Evolutionary conservation across 257 asterid genomes (phyloP).

Genomic region (Nicotiana paniculata): DNA sequence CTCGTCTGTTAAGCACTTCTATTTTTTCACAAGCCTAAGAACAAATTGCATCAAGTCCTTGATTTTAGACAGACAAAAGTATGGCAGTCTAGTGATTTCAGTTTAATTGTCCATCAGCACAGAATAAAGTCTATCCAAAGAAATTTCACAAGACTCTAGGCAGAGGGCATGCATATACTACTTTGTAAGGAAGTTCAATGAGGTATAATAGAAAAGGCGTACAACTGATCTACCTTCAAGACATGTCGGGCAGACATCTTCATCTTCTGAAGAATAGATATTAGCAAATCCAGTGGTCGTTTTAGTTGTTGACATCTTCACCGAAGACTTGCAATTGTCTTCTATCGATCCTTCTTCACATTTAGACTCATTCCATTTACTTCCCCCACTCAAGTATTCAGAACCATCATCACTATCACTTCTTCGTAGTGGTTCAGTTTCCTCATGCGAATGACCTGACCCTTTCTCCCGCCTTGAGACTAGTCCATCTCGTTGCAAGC

Average conservation of each 20-base stretch:
- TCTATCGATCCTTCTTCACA: slow-evolving; percentile 55
- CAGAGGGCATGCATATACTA: not conserved
- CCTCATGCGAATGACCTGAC: slow-evolving; percentile 69
- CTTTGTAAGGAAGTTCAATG: not conserved
- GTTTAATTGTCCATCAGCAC: not conserved
- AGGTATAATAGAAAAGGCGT: not conserved
- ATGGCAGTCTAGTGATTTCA: not conserved
- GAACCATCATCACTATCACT: slow-evolving; percentile 57
- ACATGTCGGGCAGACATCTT: slow-evolving; percentile 96
- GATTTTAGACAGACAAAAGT: not conserved
- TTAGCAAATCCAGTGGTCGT: slow-evolving; percentile 46
- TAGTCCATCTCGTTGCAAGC: slow-evolving; percentile 62
- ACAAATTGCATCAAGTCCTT: not conserved
- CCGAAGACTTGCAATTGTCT: slow-evolving; percentile 36
- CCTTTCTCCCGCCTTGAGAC: slow-evolving; percentile 80
- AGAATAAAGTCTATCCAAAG: not conserved
- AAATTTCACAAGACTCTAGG: not conserved
- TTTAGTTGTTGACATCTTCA: slow-evolving; percentile 43
- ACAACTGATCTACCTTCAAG: slow-evolving; percentile 59
- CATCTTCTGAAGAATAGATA: slow-evolving; percentile 74
- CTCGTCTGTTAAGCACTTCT: not conserved
- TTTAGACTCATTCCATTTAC: slow-evolving; percentile 51
- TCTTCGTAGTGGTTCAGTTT: slow-evolving; percentile 67
- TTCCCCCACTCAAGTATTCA: slow-evolving; percentile 41
- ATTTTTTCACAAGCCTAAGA: not conserved